These are phyloP conservation scores for Leptosphaerulina australis DNA, from an alignment of 2,329 filamentous ascomycete species.

Conservation along the genomic window DNA sequence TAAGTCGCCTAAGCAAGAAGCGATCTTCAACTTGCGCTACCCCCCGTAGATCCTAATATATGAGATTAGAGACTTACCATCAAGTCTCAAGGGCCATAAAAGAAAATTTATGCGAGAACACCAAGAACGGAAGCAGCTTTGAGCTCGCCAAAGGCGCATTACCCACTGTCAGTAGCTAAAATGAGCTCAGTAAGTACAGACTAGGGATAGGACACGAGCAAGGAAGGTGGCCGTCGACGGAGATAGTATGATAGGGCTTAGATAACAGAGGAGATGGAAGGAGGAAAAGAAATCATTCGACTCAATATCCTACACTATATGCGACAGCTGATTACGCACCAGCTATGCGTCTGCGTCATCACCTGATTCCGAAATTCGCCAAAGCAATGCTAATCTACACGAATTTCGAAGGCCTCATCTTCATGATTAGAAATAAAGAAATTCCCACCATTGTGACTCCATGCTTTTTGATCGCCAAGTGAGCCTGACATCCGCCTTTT, in stretches of 20 bases:
- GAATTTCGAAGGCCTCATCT: constrained; percentile 10
- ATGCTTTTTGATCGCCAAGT: constrained; percentile 31
- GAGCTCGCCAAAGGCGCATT: background rate
- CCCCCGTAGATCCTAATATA: background rate
- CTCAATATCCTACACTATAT: constrained; percentile 36
- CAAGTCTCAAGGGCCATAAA: background rate
- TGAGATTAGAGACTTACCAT: background rate
- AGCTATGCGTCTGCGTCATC: constrained; percentile 9
- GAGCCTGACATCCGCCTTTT: constrained; percentile 19
- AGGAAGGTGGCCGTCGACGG: background rate
- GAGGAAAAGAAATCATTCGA: constrained; percentile 5
- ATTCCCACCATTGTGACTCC: constrained; percentile 23
- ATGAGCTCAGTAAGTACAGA: background rate
- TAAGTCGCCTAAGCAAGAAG: background rate
- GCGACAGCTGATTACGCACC: constrained; percentile 9
- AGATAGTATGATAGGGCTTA: too few relatives aligned
- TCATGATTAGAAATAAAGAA: constrained; percentile 19
- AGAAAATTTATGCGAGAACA: background rate
- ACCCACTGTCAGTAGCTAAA: background rate
- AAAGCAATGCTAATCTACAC: constrained; percentile 30
- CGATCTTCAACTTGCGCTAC: background rate
- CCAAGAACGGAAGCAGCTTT: background rate
- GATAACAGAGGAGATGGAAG: background rate
- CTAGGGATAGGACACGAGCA: background rate
- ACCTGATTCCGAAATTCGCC: constrained; percentile 19